Percentiles rank a stretch among this genome's conserved stretches.
phyloP scores from a whole-genome alignment of 441 rosid species.

The Erodium moschatum region DNA sequence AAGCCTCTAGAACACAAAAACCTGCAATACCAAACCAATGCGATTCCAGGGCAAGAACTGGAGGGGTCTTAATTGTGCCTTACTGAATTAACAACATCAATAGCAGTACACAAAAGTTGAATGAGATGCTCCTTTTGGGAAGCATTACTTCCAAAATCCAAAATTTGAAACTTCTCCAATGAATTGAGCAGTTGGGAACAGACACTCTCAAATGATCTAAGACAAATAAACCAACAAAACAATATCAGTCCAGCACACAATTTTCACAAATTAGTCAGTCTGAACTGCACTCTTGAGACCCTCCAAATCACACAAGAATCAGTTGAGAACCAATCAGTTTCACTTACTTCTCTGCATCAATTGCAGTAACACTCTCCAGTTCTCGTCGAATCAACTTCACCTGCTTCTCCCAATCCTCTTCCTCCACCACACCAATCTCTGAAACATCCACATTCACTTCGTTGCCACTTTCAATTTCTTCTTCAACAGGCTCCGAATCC shows the following conservation, averaged over 20 bases:
- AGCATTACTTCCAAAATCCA: conserved; percentile 29
- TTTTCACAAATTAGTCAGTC: neutral
- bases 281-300: too few species aligned
- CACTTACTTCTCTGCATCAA: conserved; percentile 66
- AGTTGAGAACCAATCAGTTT: conserved; percentile 7
- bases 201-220: conserved; percentile 62
- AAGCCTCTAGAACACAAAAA: conserved; percentile 6
- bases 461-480: neutral
- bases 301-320: neutral
- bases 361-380: conserved; percentile 45
- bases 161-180: conserved; percentile 52
- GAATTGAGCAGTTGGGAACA: conserved; percentile 48
- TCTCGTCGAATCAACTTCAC: conserved; percentile 38
- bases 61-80: conserved; percentile 14
- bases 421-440: conserved; percentile 16
- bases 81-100: conserved; percentile 55
- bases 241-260: conserved; percentile 11
- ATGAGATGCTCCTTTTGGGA: conserved; percentile 42
- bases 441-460: conserved; percentile 10
- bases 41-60: neutral
- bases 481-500: conserved; percentile 33
- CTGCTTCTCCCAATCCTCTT: neutral
- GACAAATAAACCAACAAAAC: conserved; percentile 20
- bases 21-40: neutral
- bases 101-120: conserved; percentile 41